Evolutionary conservation across 2,329 filamentous ascomycete species (phyloP).

Genomic region (Colletotrichum sp.): DNA sequence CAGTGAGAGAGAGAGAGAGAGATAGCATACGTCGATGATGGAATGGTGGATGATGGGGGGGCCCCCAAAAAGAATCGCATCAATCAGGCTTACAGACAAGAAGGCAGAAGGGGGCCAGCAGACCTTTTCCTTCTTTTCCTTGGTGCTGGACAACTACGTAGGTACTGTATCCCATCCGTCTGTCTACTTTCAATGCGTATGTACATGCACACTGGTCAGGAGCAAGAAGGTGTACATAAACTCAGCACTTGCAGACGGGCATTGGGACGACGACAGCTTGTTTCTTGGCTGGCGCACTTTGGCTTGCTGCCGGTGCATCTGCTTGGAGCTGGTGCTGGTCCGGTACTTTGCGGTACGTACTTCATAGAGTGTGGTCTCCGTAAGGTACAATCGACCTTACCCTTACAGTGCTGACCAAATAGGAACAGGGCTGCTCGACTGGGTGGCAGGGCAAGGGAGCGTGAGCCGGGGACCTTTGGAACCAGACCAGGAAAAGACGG

Average conservation of each 20-base stretch:
- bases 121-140: constrained; percentile 1
- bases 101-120: not conserved
- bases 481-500: constrained; percentile 6
- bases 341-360: constrained; percentile 2
- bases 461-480: constrained; percentile 11
- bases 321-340: not conserved
- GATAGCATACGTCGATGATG: not conserved
- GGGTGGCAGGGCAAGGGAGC: constrained; percentile 19
- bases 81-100: not conserved
- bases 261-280: not conserved
- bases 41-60: not conserved
- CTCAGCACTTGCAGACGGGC: not conserved
- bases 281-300: not conserved
- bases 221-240: not conserved
- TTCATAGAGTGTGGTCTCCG: not conserved
- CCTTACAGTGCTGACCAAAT: not conserved
- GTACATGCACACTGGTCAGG: not conserved
- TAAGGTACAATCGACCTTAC: not conserved
- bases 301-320: not conserved
- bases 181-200: not conserved
- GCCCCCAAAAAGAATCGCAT: not conserved
- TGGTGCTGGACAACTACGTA: not conserved
- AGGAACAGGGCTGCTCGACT: not conserved
- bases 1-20: not conserved
- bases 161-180: not conserved